Evolutionary conservation across 2,329 filamentous ascomycete species (phyloP).

Genomic region (Trichoderma koningii): DNA sequence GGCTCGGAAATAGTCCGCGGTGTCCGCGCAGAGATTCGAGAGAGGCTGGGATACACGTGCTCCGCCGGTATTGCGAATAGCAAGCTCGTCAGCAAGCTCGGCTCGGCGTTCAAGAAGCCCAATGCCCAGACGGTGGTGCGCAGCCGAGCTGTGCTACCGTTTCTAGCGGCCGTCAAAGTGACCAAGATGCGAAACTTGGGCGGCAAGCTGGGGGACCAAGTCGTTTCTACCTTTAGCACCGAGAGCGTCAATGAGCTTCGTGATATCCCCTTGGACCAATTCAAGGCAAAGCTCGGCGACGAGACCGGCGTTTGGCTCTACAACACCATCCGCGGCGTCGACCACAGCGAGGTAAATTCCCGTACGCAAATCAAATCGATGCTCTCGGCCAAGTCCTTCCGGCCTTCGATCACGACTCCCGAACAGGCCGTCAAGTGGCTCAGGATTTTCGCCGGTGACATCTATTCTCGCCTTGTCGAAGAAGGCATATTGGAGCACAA

Average conservation of each 20-base stretch:
- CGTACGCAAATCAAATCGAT: slow-evolving; percentile 95
- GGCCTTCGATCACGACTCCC: slow-evolving; percentile 74
- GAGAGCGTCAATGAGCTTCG: slow-evolving; percentile 78
- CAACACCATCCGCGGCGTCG: slow-evolving; percentile 80
- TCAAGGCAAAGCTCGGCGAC: slow-evolving; percentile 77
- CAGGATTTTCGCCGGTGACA: slow-evolving; percentile 87
- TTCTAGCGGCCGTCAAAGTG: slow-evolving; percentile 84
- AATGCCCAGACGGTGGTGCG: slow-evolving; percentile 94
- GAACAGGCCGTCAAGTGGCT: slow-evolving; percentile 86
- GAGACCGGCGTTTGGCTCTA: slow-evolving; percentile 87
- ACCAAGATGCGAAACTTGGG: slow-evolving; percentile 95
- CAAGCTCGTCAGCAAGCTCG: slow-evolving; percentile 94
- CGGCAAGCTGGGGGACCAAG: slow-evolving; percentile 88
- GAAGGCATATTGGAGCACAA: slow-evolving; percentile 88
- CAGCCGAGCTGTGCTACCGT: slow-evolving; percentile 76
- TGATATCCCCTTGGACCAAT: slow-evolving; percentile 68
- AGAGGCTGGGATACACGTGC: slow-evolving; percentile 81
- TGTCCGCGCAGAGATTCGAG: slow-evolving; percentile 68
- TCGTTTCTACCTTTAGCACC: slow-evolving; percentile 77
- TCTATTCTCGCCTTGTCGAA: slow-evolving; percentile 84
- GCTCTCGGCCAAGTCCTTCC: slow-evolving; percentile 94
- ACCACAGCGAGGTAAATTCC: slow-evolving; percentile 84
- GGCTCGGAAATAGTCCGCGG: slow-evolving; percentile 85
- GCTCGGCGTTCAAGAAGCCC: slow-evolving; percentile 88
- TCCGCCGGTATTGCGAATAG: slow-evolving; percentile 87